Conservation (phyloP, 2,329 filamentous ascomycete species). For the Diaporthe sp. region DNA sequence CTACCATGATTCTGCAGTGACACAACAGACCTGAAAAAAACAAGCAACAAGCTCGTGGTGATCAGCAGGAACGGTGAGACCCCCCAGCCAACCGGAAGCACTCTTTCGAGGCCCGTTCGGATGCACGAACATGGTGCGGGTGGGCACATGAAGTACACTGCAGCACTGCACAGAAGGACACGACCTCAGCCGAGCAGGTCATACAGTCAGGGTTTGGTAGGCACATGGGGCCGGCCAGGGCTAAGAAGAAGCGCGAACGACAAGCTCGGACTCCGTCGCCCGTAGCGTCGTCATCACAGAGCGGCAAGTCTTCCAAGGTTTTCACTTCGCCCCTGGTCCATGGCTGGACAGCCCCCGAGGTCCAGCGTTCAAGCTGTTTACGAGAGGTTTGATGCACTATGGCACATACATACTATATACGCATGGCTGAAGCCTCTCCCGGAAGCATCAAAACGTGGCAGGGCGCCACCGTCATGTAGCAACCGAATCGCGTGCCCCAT, state of each 20-base stretch:
- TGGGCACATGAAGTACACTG: not conserved
- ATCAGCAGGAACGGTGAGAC: conserved; percentile 22
- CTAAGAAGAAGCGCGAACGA: not conserved
- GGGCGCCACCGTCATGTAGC: not conserved
- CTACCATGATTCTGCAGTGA: not conserved
- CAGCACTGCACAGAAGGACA: not conserved
- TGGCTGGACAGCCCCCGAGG: not conserved
- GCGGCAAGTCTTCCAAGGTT: not conserved
- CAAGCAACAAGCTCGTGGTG: conserved; percentile 17
- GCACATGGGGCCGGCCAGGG: not conserved
- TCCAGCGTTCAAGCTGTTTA: too few relatives aligned
- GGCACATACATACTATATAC: too few relatives aligned
- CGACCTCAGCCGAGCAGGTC: not conserved
- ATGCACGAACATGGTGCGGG: not conserved
- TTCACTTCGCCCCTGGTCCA: not conserved
- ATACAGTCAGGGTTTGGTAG: not conserved
- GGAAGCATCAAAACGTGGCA: not conserved
- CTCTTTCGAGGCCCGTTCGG: not conserved
- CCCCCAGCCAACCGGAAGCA: conserved; percentile 10
- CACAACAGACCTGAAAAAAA: conserved; percentile 3
- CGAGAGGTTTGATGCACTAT: not conserved
- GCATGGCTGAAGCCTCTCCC: not conserved
- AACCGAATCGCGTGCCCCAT: not conserved
- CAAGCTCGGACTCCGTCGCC: not conserved
- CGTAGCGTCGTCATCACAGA: not conserved